phyloP scores from a whole-genome alignment of 2,329 filamentous ascomycete genomes.

The Penicillium sp. region DNA sequence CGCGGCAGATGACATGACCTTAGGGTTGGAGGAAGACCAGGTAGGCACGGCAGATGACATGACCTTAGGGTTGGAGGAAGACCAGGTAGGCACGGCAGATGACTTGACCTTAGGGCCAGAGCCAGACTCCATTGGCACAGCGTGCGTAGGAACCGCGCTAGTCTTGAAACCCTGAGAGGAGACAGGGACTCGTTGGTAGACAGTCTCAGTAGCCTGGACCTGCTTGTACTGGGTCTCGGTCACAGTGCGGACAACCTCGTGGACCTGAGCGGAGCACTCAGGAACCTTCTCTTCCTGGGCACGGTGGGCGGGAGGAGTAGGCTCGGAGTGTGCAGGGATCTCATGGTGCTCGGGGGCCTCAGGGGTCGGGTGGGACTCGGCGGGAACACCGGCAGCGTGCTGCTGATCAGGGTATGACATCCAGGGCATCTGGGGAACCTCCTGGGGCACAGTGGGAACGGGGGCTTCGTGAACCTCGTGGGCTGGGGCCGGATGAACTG shows the following conservation, averaged over 20 bases:
- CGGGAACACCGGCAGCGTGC: background rate
- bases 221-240: conserved; percentile 26
- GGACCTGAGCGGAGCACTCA: conserved; percentile 18
- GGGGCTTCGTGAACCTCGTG: background rate
- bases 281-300: conserved; percentile 1
- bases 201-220: conserved; percentile 17
- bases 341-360: background rate
- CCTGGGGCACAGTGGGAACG: background rate
- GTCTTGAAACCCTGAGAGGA: conserved; percentile 7
- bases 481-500: too few species aligned
- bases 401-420: conserved; percentile 9
- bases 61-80: conserved; percentile 11
- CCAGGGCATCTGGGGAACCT: conserved; percentile 6
- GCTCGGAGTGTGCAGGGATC: background rate
- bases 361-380: background rate
- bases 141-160: background rate
- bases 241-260: conserved; percentile 29
- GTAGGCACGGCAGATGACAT: conserved; percentile 5
- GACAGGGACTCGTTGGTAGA: conserved; percentile 5
- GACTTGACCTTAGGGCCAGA: conserved; percentile 3
- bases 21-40: conserved; percentile 3
- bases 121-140: background rate
- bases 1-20: conserved; percentile 9
- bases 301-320: conserved; percentile 1
- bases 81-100: conserved; percentile 2